phyloP scores from a whole-genome alignment of 2,329 filamentous ascomycete species.

The Xylaria sp. region DNA sequence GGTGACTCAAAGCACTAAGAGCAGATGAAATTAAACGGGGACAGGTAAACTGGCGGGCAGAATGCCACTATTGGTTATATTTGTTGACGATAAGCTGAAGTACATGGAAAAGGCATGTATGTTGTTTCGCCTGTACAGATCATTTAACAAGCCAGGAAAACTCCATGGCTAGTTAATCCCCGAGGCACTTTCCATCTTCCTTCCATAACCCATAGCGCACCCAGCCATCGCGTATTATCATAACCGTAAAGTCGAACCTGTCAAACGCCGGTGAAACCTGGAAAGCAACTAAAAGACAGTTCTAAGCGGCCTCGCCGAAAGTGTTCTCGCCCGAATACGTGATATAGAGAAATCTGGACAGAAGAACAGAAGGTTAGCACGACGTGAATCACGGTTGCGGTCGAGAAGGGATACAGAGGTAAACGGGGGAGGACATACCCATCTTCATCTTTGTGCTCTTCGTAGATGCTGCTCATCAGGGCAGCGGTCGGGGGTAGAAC shows the following conservation, averaged over 20 bases:
- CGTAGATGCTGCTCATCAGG: slow-evolving; percentile 99
- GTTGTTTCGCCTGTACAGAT: slow-evolving; percentile 9
- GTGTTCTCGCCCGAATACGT: slow-evolving; percentile 99
- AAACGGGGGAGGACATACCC: slow-evolving; percentile 59
- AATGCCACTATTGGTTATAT: slow-evolving; percentile 32
- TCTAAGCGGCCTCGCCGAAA: slow-evolving; percentile 72
- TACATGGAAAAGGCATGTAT: slow-evolving; percentile 10
- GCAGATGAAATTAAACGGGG: background rate
- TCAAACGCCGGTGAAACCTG: slow-evolving; percentile 37
- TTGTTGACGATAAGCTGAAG: slow-evolving; percentile 20
- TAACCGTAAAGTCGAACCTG: slow-evolving; percentile 45
- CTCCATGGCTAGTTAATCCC: slow-evolving; percentile 15
- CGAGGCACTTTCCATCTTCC: slow-evolving; percentile 7
- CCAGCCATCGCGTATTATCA: slow-evolving; percentile 43
- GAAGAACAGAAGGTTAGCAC: slow-evolving; percentile 30
- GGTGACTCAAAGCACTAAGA: background rate
- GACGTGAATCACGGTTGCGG: slow-evolving; percentile 8
- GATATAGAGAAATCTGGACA: slow-evolving; percentile 92
- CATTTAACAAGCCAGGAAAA: slow-evolving; percentile 6
- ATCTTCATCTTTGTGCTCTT: slow-evolving; percentile 93
- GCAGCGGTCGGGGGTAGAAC: slow-evolving; percentile 95
- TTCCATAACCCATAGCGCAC: slow-evolving; percentile 30
- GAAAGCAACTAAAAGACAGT: slow-evolving; percentile 31
- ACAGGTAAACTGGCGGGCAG: slow-evolving; percentile 17
- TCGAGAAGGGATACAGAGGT: background rate